Evolutionary conservation across 306 rosid genomes (phyloP).

Genomic region (Trifolium pratense): DNA sequence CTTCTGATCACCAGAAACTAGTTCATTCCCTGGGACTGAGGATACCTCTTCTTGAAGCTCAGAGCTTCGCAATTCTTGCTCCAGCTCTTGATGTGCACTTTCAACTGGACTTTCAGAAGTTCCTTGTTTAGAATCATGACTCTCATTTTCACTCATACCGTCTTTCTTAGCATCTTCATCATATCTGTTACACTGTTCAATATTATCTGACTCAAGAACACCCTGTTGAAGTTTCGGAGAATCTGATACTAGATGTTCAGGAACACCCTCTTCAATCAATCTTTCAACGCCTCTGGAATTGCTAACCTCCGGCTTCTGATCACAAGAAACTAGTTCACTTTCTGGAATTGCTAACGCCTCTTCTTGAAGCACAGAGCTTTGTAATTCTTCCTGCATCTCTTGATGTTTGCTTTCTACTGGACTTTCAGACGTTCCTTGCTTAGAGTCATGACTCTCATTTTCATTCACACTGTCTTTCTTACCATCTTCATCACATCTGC

Average conservation of each 20-base stretch:
- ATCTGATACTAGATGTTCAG: slow-evolving; percentile 24
- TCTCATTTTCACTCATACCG: slow-evolving; percentile 35
- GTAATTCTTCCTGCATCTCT: slow-evolving; percentile 44
- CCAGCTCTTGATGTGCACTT: slow-evolving; percentile 28
- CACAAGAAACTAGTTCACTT: slow-evolving; percentile 45
- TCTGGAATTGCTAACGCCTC: slow-evolving; percentile 38
- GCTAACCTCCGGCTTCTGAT: slow-evolving; percentile 39
- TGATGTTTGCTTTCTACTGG: slow-evolving; percentile 17
- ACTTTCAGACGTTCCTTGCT: slow-evolving; percentile 4
- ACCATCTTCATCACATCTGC: not conserved
- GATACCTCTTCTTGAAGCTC: slow-evolving; percentile 25
- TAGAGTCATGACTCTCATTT: not conserved
- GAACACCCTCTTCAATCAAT: slow-evolving; percentile 18
- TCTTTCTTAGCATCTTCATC: slow-evolving; percentile 39
- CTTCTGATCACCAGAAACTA: slow-evolving; percentile 40
- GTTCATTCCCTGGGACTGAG: slow-evolving; percentile 42
- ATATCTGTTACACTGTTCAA: slow-evolving; percentile 18
- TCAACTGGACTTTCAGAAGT: slow-evolving; percentile 11
- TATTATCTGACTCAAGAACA: slow-evolving; percentile 23
- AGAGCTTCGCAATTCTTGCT: slow-evolving; percentile 40
- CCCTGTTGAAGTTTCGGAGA: not conserved
- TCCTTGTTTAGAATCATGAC: slow-evolving; percentile 33
- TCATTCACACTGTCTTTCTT: not conserved
- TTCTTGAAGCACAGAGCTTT: slow-evolving; percentile 38
- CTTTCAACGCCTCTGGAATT: slow-evolving; percentile 26